Conservation (phyloP, 257 asterid species). For the Plantago major region DNA sequence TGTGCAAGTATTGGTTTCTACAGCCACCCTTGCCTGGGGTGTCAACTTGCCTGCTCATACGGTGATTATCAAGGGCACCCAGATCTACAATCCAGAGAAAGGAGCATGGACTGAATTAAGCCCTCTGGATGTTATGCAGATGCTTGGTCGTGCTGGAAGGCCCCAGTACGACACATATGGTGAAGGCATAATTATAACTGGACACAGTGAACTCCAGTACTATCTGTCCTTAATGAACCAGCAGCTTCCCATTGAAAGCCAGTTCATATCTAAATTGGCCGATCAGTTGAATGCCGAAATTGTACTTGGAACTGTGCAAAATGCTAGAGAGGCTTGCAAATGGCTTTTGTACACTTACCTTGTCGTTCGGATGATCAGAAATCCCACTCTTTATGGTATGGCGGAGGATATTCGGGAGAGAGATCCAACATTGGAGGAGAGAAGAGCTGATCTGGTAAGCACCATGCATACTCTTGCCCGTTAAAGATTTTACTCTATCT, state of each 20-base stretch:
- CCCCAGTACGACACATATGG: slow-evolving; percentile 56
- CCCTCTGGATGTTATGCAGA: slow-evolving; percentile 66
- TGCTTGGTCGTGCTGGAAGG: slow-evolving; percentile 77
- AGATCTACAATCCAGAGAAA: slow-evolving; percentile 59
- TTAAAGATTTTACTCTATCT: slow-evolving; percentile 2
- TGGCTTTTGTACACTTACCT: slow-evolving; percentile 57
- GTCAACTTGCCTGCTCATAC: slow-evolving; percentile 65
- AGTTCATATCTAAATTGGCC: slow-evolving; percentile 52
- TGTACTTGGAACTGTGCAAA: slow-evolving; percentile 61
- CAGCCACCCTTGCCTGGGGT: slow-evolving; percentile 68
- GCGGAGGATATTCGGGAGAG: slow-evolving; percentile 34
- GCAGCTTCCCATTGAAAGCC: slow-evolving; percentile 67
- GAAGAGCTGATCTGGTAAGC: slow-evolving; percentile 59
- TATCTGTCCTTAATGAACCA: slow-evolving; percentile 58
- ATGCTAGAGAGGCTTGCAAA: slow-evolving; percentile 60
- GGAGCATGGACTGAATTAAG: slow-evolving; percentile 67
- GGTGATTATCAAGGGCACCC: slow-evolving; percentile 60
- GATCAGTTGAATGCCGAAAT: slow-evolving; percentile 65
- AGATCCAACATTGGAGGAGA: slow-evolving; percentile 45
- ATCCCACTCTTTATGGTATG: slow-evolving; percentile 57
- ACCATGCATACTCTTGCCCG: not conserved
- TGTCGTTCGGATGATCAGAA: slow-evolving; percentile 51
- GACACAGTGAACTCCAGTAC: slow-evolving; percentile 52
- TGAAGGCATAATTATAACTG: slow-evolving; percentile 59
- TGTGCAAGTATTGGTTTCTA: slow-evolving; percentile 55